phyloP scores from a whole-genome alignment of 108 stramenopile genomes.

The Chaetoceros muelleri region DNA sequence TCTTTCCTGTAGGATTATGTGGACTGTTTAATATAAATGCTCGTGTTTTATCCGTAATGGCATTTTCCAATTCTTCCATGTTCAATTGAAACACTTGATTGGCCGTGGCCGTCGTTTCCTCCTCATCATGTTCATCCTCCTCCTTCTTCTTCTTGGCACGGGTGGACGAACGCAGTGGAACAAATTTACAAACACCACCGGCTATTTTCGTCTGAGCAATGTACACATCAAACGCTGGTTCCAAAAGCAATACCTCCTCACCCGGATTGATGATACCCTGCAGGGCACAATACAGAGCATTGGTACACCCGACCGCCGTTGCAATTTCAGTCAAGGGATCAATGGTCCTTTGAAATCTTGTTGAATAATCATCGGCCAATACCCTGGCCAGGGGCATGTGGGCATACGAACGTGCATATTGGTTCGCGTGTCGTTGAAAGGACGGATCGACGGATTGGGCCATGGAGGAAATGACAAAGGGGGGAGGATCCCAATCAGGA shows the following conservation, averaged over 20 bases:
- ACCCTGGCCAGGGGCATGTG: constrained; percentile 60
- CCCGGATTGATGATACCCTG: constrained; percentile 60
- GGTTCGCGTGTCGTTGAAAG: constrained; percentile 33
- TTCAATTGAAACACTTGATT: constrained; percentile 57
- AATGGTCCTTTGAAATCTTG: constrained; percentile 23
- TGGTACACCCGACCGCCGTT: constrained; percentile 73
- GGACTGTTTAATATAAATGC: constrained; percentile 87
- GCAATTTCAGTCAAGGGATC: constrained; percentile 61
- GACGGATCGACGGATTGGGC: constrained; percentile 29
- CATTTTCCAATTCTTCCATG: constrained; percentile 42
- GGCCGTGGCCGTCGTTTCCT: constrained; percentile 10
- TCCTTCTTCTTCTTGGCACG: no score
- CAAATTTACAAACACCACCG: constrained; percentile 36
- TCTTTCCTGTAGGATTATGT: constrained; percentile 98
- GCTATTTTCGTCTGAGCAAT: constrained; percentile 41
- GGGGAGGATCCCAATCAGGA: constrained; percentile 81
- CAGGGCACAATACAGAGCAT: constrained; percentile 60
- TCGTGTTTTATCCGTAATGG: constrained; percentile 49
- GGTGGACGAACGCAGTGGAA: constrained; percentile 37
- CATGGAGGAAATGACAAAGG: constrained; percentile 55
- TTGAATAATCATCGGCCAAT: constrained; percentile 57
- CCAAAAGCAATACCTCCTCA: constrained; percentile 79
- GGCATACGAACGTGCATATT: constrained; percentile 69
- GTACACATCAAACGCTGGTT: constrained; percentile 81
- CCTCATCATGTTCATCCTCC: neutral